Percentiles rank a stretch among this genome's conserved stretches.
phyloP scores from a whole-genome alignment of 805 yeast species.

The Kazachstania kunashirensis region DNA sequence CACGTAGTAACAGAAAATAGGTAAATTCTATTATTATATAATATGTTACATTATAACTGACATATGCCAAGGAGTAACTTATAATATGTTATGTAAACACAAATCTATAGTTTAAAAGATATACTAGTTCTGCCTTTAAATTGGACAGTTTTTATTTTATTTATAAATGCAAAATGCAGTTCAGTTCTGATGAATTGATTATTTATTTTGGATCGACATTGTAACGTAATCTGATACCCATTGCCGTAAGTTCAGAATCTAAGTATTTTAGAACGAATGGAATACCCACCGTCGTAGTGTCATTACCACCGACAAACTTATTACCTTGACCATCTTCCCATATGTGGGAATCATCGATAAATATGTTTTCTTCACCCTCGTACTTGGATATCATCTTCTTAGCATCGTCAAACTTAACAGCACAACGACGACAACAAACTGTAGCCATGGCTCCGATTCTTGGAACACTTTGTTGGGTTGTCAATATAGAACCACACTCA shows the following conservation, averaged over 20 bases:
- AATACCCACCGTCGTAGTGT: constrained; percentile 92
- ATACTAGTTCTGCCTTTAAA: no score
- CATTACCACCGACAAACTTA: constrained; percentile 81
- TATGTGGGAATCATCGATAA: constrained; percentile 57
- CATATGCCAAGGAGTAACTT: no score
- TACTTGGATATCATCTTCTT: constrained; percentile 32
- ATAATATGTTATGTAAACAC: no score
- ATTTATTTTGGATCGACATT: constrained; percentile 65
- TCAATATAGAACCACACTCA: constrained; percentile 82
- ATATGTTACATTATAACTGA: no score
- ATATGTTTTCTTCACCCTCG: constrained; percentile 29
- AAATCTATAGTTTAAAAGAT: no score
- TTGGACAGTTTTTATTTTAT: no score
- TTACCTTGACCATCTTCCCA: constrained; percentile 99
- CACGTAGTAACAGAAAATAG: no score
- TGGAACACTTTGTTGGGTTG: constrained; percentile 87
- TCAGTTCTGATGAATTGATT: no score
- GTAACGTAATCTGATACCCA: constrained; percentile 92
- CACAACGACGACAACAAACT: constrained; percentile 85
- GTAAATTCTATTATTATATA: no score
- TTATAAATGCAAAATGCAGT: no score
- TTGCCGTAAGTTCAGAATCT: constrained; percentile 91
- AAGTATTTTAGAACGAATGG: constrained; percentile 93
- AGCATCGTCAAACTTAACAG: constrained; percentile 55
- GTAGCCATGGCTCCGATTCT: constrained; percentile 74